Base-by-base conservation (phyloP, 345 rosid genomes). In the Salix suchowensis region DNA sequence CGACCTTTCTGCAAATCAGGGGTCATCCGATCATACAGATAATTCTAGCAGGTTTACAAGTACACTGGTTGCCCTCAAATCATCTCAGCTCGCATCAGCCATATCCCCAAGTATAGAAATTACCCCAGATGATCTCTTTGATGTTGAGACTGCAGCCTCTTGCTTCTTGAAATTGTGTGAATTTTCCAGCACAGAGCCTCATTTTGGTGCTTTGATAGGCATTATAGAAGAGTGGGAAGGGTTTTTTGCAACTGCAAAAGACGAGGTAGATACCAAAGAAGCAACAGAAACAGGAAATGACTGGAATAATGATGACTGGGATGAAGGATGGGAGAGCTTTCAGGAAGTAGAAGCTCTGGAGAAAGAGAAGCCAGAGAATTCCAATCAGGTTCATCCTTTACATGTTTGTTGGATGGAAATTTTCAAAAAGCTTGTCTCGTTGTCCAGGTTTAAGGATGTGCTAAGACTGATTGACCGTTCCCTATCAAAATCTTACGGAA, bases 271-370 rank as follows among this genome's bases (percentile, higher is more conserved):
- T 28, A 62, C 88, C 71, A 65, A 76, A 5, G 94, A 82, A 80
- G 81, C 84, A 74, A 60, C 84, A 0, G 84, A 84, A 72, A 50
- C 82, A 75, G 91, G 85, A 85, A 87, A 81, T 54, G 87, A 80
- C 77, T 96, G 99, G 99, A 83, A 80, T 44, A 81, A 77, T 78
- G 95, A 91, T 77, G 94, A 84, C 71, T 96, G 99, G 99, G 89
- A 91, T 67, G 98, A 94, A 77, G 98, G 99, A 77, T 96, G 98
- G 99, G 99, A 96, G 77, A 96, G 91, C 81, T 91, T 91, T 75
- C 99, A 93, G 83, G 98, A 93, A 34, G 81, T 75, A 66, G 97
- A 93, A 78, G 77, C 88, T 18, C 16, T 78, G 5, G 82, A 84
- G 77, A 87, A 83, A 76, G 92, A 85, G 55, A 80, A 82, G 73